phyloP scores from a whole-genome alignment of 805 yeast genomes.

The Cyberlindnera suaveolens region DNA sequence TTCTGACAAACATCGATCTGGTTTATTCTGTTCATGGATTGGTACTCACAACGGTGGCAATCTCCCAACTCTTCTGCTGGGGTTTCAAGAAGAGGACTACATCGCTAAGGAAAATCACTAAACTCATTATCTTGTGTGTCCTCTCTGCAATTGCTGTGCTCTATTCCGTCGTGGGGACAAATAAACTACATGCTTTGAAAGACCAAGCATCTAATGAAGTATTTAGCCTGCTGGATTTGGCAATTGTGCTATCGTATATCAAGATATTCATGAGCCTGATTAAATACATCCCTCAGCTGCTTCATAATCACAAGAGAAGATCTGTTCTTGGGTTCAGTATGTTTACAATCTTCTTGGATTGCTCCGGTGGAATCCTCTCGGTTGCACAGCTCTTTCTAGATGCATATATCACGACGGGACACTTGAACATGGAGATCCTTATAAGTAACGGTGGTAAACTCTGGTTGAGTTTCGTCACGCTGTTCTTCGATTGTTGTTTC shows the following conservation, averaged over 20 bases:
- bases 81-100: constrained; percentile 21
- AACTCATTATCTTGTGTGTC: constrained; percentile 13
- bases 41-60: constrained; percentile 31
- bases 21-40: constrained; percentile 44
- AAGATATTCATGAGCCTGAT: constrained; percentile 43
- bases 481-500: constrained; percentile 32
- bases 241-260: constrained; percentile 32
- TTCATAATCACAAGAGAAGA: constrained; percentile 69
- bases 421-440: constrained; percentile 20
- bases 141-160: constrained; percentile 1
- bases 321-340: constrained; percentile 85
- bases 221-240: constrained; percentile 27
- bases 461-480: constrained; percentile 33
- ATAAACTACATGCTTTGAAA: background rate
- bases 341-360: constrained; percentile 36
- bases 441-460: constrained; percentile 34
- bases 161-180: constrained; percentile 11
- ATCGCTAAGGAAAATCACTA: constrained; percentile 14
- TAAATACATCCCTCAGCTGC: constrained; percentile 74
- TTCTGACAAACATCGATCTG: constrained; percentile 38
- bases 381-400: constrained; percentile 20
- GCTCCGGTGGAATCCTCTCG: constrained; percentile 29
- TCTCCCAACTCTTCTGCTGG: constrained; percentile 32
- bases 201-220: background rate
- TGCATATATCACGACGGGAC: constrained; percentile 21